Base-by-base conservation (phyloP, 805 yeast genomes). In the Metschnikowia noctiluminum region DNA sequence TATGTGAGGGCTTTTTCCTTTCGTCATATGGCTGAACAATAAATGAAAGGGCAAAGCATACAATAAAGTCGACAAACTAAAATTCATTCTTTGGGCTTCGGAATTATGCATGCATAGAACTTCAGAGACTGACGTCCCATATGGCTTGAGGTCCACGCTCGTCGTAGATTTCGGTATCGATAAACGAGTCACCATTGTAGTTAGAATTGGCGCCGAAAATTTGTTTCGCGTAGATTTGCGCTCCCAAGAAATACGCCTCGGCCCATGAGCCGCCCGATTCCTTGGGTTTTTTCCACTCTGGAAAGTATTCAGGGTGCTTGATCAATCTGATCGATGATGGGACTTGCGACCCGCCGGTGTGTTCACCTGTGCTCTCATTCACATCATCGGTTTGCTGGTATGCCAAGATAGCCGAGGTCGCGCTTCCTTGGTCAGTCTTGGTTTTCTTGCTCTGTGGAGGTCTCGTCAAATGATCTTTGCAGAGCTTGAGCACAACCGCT, bases 261-360 rank as follows among this genome's bases (percentile, higher is more conserved):
- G 85, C 83, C 78, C 78, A 73, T 28, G 85, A 84, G 1, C 92
- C 90, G 35, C 69, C 67, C 38, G 51, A 58, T 28, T 69, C 74
- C 60, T 71, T 71, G 7, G 77, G 75, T 52, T 66, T 64, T 68
- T 91, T 91, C 97, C 97, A 92, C 56, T 89, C 96, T 1, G 96
- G 88, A 69, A 92, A 92, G 66, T 92, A 91, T 48, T 92, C 98
- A 0, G 97, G 95, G 64, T 81, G 78, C 59, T 85, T 84, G 27
- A 84, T 81, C 43, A 82, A 62, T 55, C 79, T 81, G 48, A 91
- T 78, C 12, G 82, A 73, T n/a, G 83, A 81, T 21, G 97, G 98
- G 2, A 85, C 90, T 68, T 92, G 98, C 43, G 76, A 54, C 52
- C 51, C 48, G n/a, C 53, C 57, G 26, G 37, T 46, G 38, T 45